Evolutionary conservation across 441 rosid genomes (phyloP).

Genomic region (Brassica balearica): DNA sequence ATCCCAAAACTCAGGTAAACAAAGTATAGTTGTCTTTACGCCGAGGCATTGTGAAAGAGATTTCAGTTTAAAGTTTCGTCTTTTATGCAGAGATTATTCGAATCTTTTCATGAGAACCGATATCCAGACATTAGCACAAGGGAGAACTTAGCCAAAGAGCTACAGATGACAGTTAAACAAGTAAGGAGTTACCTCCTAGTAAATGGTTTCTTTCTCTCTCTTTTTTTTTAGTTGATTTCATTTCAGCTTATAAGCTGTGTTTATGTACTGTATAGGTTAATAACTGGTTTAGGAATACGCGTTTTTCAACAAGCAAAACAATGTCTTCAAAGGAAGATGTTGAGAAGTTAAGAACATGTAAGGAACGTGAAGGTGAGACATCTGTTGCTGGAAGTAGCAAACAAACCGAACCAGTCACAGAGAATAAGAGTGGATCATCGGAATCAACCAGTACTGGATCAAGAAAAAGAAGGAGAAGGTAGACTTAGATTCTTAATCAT

Average conservation of each 20-base stretch:
- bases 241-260: constrained; percentile 16
- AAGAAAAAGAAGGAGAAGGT: constrained; percentile 41
- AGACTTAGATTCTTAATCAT: constrained; percentile 9
- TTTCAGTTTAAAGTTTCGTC: neutral
- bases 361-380: constrained; percentile 24
- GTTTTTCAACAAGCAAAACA: constrained; percentile 49
- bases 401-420: constrained; percentile 26
- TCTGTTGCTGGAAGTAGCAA: constrained; percentile 36
- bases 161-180: constrained; percentile 69
- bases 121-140: constrained; percentile 71
- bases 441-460: constrained; percentile 31
- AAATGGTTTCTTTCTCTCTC: neutral
- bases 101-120: constrained; percentile 65
- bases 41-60: neutral
- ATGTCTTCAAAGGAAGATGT: constrained; percentile 42
- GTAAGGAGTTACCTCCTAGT: constrained; percentile 44
- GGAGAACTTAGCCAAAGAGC: constrained; percentile 73
- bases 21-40: neutral
- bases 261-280: constrained; percentile 56
- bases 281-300: constrained; percentile 86
- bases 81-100: constrained; percentile 63
- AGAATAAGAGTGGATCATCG: constrained; percentile 12
- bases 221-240: constrained; percentile 2
- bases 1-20: constrained; percentile 75
- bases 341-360: neutral